These are phyloP conservation scores for Aspergillus persii DNA, from an alignment of 2,329 filamentous ascomycete genomes.

Conservation along the genomic window DNA sequence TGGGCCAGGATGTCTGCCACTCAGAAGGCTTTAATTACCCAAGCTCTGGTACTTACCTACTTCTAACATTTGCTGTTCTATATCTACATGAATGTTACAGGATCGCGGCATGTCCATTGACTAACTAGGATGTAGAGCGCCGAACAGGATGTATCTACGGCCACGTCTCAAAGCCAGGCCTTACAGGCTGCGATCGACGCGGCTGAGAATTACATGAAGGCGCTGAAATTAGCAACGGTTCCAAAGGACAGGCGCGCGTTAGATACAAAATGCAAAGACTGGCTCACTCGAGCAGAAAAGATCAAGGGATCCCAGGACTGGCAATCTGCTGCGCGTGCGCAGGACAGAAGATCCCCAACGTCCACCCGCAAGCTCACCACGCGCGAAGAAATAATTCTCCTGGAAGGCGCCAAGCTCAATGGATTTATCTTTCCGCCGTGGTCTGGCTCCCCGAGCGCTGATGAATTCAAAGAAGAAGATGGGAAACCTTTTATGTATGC, in stretches of 20 bases:
- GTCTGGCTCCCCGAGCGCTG: constrained; percentile 59
- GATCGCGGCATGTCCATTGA: neutral
- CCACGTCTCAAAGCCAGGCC: constrained; percentile 60
- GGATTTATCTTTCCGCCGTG: constrained; percentile 83
- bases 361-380: constrained; percentile 63
- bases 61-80: neutral
- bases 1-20: constrained; percentile 29
- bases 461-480: constrained; percentile 59
- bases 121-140: constrained; percentile 47
- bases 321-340: constrained; percentile 21
- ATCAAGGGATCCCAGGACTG: constrained; percentile 59
- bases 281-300: constrained; percentile 70
- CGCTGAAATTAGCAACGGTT: constrained; percentile 60
- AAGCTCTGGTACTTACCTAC: constrained; percentile 30
- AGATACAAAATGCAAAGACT: constrained; percentile 64
- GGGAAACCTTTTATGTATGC: constrained; percentile 64
- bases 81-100: neutral
- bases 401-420: constrained; percentile 76
- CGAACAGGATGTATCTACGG: constrained; percentile 52
- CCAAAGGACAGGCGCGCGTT: constrained; percentile 66
- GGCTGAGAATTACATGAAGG: constrained; percentile 78
- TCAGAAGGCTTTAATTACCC: constrained; percentile 27
- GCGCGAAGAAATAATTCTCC: constrained; percentile 72
- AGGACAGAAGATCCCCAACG: constrained; percentile 41
- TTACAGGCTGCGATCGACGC: constrained; percentile 73